A percentile compares a stretch with the other conserved stretches of the same genome.
phyloP scores from a whole-genome alignment of 192 early-diverging fungal genomes.

The Coemansia sp. region DNA sequence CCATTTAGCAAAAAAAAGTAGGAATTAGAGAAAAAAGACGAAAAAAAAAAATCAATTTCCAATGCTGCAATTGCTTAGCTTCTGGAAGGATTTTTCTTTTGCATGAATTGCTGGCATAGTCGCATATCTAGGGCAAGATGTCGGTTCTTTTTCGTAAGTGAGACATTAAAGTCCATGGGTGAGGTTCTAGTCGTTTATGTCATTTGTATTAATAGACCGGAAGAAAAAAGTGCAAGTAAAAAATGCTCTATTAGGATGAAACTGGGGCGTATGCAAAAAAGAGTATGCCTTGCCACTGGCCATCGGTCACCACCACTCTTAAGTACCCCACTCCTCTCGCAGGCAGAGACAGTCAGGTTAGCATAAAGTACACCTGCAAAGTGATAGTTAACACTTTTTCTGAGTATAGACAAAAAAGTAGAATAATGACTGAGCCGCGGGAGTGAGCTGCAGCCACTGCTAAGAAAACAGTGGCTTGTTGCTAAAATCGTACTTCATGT shows the following conservation, averaged over 20 bases:
- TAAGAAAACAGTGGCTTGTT: not conserved
- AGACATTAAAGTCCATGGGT: not conserved
- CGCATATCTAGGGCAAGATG: not conserved
- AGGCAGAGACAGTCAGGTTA: not conserved
- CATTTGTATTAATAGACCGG: too few species aligned
- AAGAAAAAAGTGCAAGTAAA: too few species aligned
- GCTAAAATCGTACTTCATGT: not conserved
- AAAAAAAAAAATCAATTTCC: too few species aligned
- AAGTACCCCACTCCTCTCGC: not conserved
- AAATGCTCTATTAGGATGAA: too few species aligned
- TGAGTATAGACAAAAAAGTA: not conserved
- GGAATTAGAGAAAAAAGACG: too few species aligned
- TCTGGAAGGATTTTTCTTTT: not conserved
- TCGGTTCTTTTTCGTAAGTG: not conserved
- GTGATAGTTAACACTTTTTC: constrained; percentile 1
- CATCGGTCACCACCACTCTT: not conserved
- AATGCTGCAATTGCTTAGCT: too few species aligned
- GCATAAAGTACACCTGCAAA: not conserved
- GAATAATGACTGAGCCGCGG: not conserved
- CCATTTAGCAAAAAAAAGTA: not conserved
- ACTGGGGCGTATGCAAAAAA: too few species aligned
- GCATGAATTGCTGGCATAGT: not conserved
- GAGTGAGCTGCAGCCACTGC: not conserved
- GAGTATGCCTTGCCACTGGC: too few species aligned
- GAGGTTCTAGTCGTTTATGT: too few species aligned